Evolutionary conservation across 768 basidiomycete genomes (phyloP), one percentile per base, ranked within the genome.

Genomic region (Mycena indigotica): DNA sequence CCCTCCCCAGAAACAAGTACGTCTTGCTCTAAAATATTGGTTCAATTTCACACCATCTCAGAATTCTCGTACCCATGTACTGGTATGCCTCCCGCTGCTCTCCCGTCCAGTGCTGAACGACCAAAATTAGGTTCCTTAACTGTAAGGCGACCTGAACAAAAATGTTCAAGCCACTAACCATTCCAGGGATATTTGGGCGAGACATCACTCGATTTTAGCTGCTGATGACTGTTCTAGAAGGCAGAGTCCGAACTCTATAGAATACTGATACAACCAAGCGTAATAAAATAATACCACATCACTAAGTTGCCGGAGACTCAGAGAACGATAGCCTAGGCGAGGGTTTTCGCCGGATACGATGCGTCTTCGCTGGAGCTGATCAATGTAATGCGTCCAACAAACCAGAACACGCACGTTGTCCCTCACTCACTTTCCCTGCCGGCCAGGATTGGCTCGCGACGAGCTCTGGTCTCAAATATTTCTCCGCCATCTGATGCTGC

Each of bases 131-230:
- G 87, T 88, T 88, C 75, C 67, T 88, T 64, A 88, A 86, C 67
- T 89, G 87, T 84, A 61, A 63, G 82, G 52, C 13, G 65, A 38
- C 32, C n/a, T 35, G 29, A 21, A n/a, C n/a, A n/a, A 51, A 24
- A 69, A 60, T 53, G 28, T 52, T 28, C 38, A 53, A 25, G 53
- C 26, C 17, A 55, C 53, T 55, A 39, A 65, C 40, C 16, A 30
- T 50, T 56, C 16, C 49, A 41, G 85, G 86, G 88, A 86, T 89
- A 46, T 88, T 89, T 69, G 88, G 88, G 5, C 83, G 88, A 25
- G 88, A 91, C 68, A 69, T 90, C 56, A 86, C 83, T 21, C 82
- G 86, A 15, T 88, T 90, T 67, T 89, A 70, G 79, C 16, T n/a
- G n/a, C n/a, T n/a, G n/a, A n/a, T n/a, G n/a, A n/a, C n/a, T n/a